A percentile compares a stretch with the other conserved stretches of the same genome.
Evolutionary conservation across 2,329 filamentous ascomycete genomes (phyloP).

Genomic region (Aspergillus fijiensis): DNA sequence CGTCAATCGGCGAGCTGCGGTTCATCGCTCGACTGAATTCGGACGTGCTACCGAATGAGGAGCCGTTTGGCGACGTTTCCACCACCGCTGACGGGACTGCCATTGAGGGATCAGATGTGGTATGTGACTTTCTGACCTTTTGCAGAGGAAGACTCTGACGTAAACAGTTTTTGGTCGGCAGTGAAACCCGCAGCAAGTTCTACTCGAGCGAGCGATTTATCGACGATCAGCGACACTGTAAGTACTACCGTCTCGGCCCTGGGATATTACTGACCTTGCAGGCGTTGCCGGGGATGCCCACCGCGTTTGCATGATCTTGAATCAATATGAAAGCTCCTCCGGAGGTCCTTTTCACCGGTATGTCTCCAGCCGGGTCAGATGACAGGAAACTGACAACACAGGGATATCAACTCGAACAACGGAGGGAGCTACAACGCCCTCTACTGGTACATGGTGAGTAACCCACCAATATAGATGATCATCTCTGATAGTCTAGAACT

Average conservation of each 20-base stretch:
- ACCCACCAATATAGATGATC: no score
- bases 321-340: conserved; percentile 60
- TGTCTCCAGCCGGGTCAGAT: conserved; percentile 13
- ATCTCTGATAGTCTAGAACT: conserved; percentile 49
- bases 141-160: neutral
- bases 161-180: conserved; percentile 53
- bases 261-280: neutral
- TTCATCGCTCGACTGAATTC: conserved; percentile 63
- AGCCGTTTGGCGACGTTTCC: conserved; percentile 57
- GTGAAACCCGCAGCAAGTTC: conserved; percentile 68
- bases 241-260: neutral
- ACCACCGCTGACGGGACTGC: conserved; percentile 54
- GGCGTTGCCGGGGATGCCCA: conserved; percentile 41
- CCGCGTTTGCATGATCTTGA: conserved; percentile 61
- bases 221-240: conserved; percentile 63
- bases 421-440: conserved; percentile 58
- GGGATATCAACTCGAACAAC: conserved; percentile 66
- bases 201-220: conserved; percentile 70
- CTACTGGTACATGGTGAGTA: conserved; percentile 61
- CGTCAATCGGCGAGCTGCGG: conserved; percentile 59
- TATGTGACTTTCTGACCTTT: conserved; percentile 24
- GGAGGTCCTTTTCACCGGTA: conserved; percentile 65
- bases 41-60: conserved; percentile 51
- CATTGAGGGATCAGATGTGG: conserved; percentile 58
- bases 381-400: conserved; percentile 12